Evolutionary conservation across 2,329 filamentous ascomycete genomes (phyloP).

Genomic region (Nemania diffusa): DNA sequence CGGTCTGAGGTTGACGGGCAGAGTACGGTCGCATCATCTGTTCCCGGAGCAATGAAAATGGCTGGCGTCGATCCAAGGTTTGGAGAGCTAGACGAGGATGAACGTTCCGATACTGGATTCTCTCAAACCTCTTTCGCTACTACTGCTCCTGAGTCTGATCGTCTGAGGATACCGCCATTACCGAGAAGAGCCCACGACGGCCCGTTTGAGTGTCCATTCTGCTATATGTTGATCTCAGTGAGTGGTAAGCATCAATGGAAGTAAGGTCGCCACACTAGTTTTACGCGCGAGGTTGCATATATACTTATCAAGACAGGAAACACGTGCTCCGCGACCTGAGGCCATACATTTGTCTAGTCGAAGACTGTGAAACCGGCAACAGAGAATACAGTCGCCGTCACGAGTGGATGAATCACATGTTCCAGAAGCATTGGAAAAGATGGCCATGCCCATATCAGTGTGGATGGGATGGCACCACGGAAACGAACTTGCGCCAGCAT

Average conservation of each 20-base stretch:
- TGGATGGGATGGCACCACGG: conserved; percentile 3
- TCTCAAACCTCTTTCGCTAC: conserved; percentile 49
- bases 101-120: conserved; percentile 37
- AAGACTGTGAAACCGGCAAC: conserved; percentile 41
- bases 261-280: conserved; percentile 31
- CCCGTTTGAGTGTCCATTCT: conserved; percentile 55
- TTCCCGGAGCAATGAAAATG: conserved; percentile 37
- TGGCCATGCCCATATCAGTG: conserved; percentile 43
- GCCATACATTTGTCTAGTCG: conserved; percentile 52
- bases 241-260: conserved; percentile 47
- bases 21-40: conserved; percentile 42
- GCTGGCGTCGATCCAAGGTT: not conserved
- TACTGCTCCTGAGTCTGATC: conserved; percentile 35
- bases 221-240: conserved; percentile 51
- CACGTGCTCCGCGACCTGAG: conserved; percentile 54
- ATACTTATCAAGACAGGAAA: conserved; percentile 36
- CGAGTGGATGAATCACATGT: conserved; percentile 44
- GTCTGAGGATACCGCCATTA: conserved; percentile 39
- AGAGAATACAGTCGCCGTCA: conserved; percentile 38
- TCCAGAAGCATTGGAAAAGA: conserved; percentile 41
- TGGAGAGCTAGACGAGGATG: conserved; percentile 38
- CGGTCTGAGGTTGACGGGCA: conserved; percentile 28
- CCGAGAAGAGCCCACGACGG: conserved; percentile 41
- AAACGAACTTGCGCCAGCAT: conserved; percentile 3
- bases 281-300: not conserved